These are phyloP conservation scores for Candida ponderosae DNA, from an alignment of 805 yeast genomes.

Conservation along the genomic window DNA sequence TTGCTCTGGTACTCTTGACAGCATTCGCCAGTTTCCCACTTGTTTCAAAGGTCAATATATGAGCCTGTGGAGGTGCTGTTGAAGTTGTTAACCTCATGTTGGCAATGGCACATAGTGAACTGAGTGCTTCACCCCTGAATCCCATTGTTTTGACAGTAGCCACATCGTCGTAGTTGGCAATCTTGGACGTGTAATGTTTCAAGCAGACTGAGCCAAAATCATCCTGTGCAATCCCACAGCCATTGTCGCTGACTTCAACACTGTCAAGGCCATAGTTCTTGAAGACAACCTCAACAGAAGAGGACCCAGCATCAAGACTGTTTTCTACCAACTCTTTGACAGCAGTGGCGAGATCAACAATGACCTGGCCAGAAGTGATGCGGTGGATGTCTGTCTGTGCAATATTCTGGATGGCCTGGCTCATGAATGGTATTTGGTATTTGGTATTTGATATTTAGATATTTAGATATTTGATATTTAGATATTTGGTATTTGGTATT, in stretches of 20 bases:
- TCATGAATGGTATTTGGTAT: neutral
- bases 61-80: conserved; percentile 46
- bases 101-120: conserved; percentile 56
- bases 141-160: conserved; percentile 49
- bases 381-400: conserved; percentile 51
- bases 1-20: conserved; percentile 40
- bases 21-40: conserved; percentile 43
- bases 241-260: conserved; percentile 63
- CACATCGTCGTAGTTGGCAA: conserved; percentile 48
- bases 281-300: conserved; percentile 59
- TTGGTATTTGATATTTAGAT: no score
- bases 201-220: conserved; percentile 50
- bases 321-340: conserved; percentile 86
- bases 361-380: conserved; percentile 91
- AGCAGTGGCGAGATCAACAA: conserved; percentile 67
- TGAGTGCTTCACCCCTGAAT: conserved; percentile 76
- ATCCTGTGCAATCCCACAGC: conserved; percentile 47
- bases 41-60: conserved; percentile 42
- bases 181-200: conserved; percentile 64
- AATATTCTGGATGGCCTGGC: conserved; percentile 20
- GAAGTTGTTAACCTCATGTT: conserved; percentile 44
- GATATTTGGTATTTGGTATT: no score
- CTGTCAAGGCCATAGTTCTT: conserved; percentile 66
- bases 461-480: no score
- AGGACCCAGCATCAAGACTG: conserved; percentile 71